Evolutionary conservation across 2,329 filamentous ascomycete genomes (phyloP).

Genomic region (Neopestalotiopsis rosae): DNA sequence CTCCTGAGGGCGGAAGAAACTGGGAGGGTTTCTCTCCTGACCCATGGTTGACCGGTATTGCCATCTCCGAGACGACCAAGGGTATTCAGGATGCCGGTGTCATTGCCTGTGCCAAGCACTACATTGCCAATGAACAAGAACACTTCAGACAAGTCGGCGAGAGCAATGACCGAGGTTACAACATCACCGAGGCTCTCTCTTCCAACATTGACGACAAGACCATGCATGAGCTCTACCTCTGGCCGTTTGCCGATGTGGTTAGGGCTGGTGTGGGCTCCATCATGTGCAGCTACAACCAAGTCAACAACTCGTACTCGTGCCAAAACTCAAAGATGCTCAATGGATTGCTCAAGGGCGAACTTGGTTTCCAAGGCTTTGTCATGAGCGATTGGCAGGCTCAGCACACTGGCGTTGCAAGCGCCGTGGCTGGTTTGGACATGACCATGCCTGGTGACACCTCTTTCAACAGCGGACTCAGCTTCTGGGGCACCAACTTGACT

Average conservation of each 20-base stretch:
- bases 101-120: slow-evolving; percentile 80
- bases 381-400: slow-evolving; percentile 84
- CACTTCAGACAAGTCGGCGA: slow-evolving; percentile 71
- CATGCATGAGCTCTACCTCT: slow-evolving; percentile 77
- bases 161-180: slow-evolving; percentile 62
- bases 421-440: slow-evolving; percentile 81
- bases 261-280: slow-evolving; percentile 67
- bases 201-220: slow-evolving; percentile 75
- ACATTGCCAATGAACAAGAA: slow-evolving; percentile 74
- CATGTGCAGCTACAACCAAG: slow-evolving; percentile 76
- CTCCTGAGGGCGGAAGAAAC: slow-evolving; percentile 71
- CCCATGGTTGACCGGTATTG: slow-evolving; percentile 74
- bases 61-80: slow-evolving; percentile 75
- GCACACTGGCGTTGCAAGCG: slow-evolving; percentile 69
- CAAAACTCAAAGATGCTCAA: slow-evolving; percentile 81
- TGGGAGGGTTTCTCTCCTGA: slow-evolving; percentile 78
- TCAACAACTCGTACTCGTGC: slow-evolving; percentile 82
- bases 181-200: slow-evolving; percentile 64
- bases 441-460: slow-evolving; percentile 84
- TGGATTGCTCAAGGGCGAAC: slow-evolving; percentile 76
- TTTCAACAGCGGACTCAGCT: slow-evolving; percentile 76
- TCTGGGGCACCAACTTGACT: slow-evolving; percentile 88
- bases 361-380: slow-evolving; percentile 82
- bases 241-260: slow-evolving; percentile 79
- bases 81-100: slow-evolving; percentile 82